These are phyloP conservation scores for Penicillium sp. DNA, from an alignment of 2,329 filamentous ascomycete species.

Conservation along the genomic window DNA sequence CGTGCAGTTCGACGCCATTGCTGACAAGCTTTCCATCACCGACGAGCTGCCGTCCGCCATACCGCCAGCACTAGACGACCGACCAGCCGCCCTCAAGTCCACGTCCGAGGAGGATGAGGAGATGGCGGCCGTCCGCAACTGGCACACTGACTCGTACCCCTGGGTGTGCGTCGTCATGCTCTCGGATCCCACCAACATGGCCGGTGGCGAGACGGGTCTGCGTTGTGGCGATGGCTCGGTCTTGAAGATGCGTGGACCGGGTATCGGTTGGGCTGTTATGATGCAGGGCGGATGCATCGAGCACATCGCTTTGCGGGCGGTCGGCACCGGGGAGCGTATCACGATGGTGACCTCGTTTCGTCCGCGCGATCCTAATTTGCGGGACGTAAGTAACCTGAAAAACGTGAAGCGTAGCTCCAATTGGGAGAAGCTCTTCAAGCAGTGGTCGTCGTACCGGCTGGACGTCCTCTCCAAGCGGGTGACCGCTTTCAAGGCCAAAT, in stretches of 20 bases:
- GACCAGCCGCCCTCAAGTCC: too few relatives aligned
- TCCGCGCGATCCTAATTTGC: slow-evolving; percentile 53
- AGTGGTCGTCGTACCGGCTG: slow-evolving; percentile 63
- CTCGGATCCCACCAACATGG: slow-evolving; percentile 5
- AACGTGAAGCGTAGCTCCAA: slow-evolving; percentile 61
- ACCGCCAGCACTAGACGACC: too few relatives aligned
- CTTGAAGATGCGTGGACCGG: slow-evolving; percentile 4
- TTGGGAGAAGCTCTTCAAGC: slow-evolving; percentile 58
- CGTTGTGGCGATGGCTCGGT: slow-evolving; percentile 4
- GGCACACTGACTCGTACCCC: too few relatives aligned
- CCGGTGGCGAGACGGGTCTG: slow-evolving; percentile 9
- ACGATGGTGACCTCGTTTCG: slow-evolving; percentile 67
- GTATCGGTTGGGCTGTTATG: slow-evolving; percentile 51
- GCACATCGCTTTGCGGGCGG: slow-evolving; percentile 61
- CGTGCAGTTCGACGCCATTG: too few relatives aligned
- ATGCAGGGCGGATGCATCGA: slow-evolving; percentile 67
- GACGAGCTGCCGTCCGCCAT: too few relatives aligned
- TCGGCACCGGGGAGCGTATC: slow-evolving; percentile 62
- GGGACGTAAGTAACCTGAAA: slow-evolving; percentile 62
- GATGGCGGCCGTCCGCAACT: too few relatives aligned
- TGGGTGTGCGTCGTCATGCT: slow-evolving; percentile 23
- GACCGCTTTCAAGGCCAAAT: too few relatives aligned
- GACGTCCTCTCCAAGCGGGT: too few relatives aligned
- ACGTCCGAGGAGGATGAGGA: too few relatives aligned
- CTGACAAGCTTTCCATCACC: too few relatives aligned